These are phyloP conservation scores for Aspergillus carlsbadensis DNA, from an alignment of 495 filamentous ascomycete species.

Conservation along the genomic window DNA sequence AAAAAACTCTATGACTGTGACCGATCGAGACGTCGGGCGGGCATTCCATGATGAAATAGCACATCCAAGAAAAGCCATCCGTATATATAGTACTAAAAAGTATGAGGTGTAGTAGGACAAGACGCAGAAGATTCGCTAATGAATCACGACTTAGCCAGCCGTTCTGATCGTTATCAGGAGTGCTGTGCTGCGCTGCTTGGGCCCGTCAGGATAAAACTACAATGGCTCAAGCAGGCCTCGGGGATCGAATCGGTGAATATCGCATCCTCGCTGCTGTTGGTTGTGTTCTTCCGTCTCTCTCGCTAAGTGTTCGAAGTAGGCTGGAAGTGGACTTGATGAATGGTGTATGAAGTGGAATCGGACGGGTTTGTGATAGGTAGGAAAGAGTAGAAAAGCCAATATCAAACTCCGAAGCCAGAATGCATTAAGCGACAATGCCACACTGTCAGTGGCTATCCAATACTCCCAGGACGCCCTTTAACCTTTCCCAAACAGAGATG, in stretches of 20 bases:
- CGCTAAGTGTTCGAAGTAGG: not conserved
- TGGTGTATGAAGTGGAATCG: not conserved
- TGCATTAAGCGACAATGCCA: conserved; percentile 16
- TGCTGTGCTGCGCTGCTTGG: no score
- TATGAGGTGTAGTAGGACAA: not conserved
- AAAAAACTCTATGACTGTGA: no score
- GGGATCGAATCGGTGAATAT: conserved; percentile 32
- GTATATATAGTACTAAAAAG: not conserved
- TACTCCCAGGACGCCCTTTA: conserved; percentile 26
- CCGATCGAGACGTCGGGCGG: no score
- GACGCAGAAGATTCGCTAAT: not conserved
- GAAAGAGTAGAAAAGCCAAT: conserved; percentile 17
- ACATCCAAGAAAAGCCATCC: not conserved
- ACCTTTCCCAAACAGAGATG: conserved; percentile 14
- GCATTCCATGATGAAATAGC: not conserved
- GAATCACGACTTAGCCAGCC: no score
- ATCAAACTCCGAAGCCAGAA: conserved; percentile 20
- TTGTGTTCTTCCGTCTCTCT: conserved; percentile 8
- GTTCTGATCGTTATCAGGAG: no score
- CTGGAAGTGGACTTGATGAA: not conserved
- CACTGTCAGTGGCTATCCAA: conserved; percentile 12
- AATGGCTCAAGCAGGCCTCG: conserved; percentile 28
- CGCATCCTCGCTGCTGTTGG: conserved; percentile 13
- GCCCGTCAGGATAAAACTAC: not conserved
- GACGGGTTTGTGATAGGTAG: not conserved